phyloP scores from a whole-genome alignment of 257 asterid genomes.

The Solanum chilense region DNA sequence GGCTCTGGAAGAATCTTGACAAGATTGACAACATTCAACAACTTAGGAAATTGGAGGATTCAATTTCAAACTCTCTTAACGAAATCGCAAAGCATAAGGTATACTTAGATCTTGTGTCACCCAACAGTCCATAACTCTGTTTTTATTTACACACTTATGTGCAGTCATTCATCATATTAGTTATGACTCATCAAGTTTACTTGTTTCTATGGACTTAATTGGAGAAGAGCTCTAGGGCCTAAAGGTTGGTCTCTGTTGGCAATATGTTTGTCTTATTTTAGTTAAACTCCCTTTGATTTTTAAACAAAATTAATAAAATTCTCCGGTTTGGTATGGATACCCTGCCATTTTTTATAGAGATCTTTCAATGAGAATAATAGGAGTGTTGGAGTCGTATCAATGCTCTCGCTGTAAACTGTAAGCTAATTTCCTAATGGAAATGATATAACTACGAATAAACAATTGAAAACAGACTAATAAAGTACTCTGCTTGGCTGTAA shows the following conservation, averaged over 20 bases:
- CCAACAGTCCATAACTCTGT: neutral
- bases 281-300: neutral
- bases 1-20: slow-evolving; percentile 1
- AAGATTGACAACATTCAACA: neutral
- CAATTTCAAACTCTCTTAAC: neutral
- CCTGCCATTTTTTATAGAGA: neutral
- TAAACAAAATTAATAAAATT: neutral
- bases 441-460: neutral
- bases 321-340: neutral
- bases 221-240: neutral
- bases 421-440: neutral
- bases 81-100: neutral
- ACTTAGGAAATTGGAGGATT: neutral
- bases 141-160: neutral
- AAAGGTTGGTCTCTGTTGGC: neutral
- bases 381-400: neutral
- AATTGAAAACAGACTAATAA: neutral
- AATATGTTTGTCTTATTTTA: neutral
- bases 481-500: neutral
- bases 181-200: neutral
- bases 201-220: neutral
- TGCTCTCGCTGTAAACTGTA: neutral
- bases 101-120: neutral
- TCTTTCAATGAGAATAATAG: neutral
- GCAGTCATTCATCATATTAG: neutral